phyloP scores from a whole-genome alignment of 139 green algal species.

The Picochlorum sp. region DNA sequence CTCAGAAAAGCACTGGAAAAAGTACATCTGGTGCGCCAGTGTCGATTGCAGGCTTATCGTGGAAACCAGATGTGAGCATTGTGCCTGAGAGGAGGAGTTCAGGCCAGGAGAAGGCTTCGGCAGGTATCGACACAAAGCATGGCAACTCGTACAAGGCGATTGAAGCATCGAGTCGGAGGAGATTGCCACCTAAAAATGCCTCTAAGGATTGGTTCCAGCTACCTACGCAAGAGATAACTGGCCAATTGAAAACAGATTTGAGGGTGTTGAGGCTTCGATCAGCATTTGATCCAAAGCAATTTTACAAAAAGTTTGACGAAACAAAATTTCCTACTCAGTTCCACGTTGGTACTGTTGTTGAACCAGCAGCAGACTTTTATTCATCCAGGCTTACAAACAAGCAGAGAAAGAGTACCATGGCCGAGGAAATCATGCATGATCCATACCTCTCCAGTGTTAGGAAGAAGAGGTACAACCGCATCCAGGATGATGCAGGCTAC shows the following conservation, averaged over 20 bases:
- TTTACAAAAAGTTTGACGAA: constrained; percentile 74
- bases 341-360: constrained; percentile 32
- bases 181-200: constrained; percentile 10
- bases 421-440: constrained; percentile 63
- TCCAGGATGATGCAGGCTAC: constrained; percentile 43
- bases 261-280: constrained; percentile 28
- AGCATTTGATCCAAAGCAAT: constrained; percentile 62
- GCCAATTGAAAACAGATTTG: constrained; percentile 33
- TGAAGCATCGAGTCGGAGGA: neutral
- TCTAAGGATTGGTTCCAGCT: constrained; percentile 28
- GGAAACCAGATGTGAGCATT: too few species aligned
- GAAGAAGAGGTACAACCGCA: constrained; percentile 41
- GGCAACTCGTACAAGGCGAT: neutral
- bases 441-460: constrained; percentile 32
- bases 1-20: too few species aligned
- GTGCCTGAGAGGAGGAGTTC: too few species aligned
- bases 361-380: constrained; percentile 37
- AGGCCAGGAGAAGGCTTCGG: too few species aligned
- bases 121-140: neutral
- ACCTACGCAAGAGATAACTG: constrained; percentile 25
- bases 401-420: constrained; percentile 56
- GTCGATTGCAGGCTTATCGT: too few species aligned
- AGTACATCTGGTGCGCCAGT: too few species aligned
- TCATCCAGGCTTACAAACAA: constrained; percentile 51
- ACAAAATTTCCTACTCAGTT: constrained; percentile 65